These are phyloP conservation scores for Phaseolus lunatus DNA, from an alignment of 306 rosid genomes.

Conservation along the genomic window DNA sequence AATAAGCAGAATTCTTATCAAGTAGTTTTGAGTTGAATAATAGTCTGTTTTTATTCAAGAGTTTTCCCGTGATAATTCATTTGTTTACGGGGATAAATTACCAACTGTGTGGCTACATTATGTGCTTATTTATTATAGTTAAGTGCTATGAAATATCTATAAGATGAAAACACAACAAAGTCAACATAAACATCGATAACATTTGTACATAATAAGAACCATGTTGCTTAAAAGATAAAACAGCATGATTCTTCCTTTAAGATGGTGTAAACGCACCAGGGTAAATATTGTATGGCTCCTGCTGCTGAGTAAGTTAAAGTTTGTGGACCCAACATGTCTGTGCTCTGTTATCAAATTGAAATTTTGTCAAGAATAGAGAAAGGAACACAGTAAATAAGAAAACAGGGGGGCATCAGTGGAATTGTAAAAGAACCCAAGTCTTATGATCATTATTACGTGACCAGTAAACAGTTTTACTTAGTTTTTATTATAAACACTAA, in stretches of 20 bases:
- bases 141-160: slow-evolving; percentile 8
- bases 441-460: slow-evolving; percentile 28
- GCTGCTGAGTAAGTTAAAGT: slow-evolving; percentile 96
- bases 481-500: slow-evolving; percentile 25
- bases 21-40: background rate
- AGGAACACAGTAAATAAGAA: slow-evolving; percentile 32
- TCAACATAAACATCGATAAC: slow-evolving; percentile 7
- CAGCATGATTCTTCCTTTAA: slow-evolving; percentile 42
- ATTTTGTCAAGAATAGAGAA: slow-evolving; percentile 35
- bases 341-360: slow-evolving; percentile 73
- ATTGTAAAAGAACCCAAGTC: slow-evolving; percentile 33
- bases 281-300: slow-evolving; percentile 99
- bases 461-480: slow-evolving; percentile 32
- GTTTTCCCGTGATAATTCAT: background rate
- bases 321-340: slow-evolving; percentile 98
- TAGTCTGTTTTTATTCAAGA: background rate
- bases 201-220: slow-evolving; percentile 34
- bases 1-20: slow-evolving; percentile 7
- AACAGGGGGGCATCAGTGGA: slow-evolving; percentile 32
- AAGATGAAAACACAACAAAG: slow-evolving; percentile 18
- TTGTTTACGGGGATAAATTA: slow-evolving; percentile 29
- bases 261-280: slow-evolving; percentile 63
- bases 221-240: slow-evolving; percentile 40
- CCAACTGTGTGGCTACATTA: slow-evolving; percentile 1
- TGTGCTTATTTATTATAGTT: slow-evolving; percentile 8